phyloP scores from a whole-genome alignment of 1,284 basidiomycete genomes.

The Heterobasidion annosum region DNA sequence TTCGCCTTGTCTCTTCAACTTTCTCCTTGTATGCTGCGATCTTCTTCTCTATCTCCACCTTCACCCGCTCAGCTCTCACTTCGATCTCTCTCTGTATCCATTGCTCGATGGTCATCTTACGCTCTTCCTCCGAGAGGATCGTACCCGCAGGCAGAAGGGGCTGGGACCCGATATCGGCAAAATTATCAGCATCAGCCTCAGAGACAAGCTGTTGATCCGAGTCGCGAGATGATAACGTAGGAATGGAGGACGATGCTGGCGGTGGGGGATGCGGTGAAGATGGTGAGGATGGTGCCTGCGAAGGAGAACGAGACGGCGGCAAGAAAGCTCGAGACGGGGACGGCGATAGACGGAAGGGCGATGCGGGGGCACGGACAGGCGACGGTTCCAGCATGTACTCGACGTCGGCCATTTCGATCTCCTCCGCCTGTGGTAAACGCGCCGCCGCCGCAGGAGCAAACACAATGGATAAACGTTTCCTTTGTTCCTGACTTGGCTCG shows the following conservation, averaged over 20 bases:
- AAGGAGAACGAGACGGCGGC: neutral
- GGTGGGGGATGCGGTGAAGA: constrained; percentile 1
- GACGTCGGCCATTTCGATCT: neutral
- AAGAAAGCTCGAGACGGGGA: neutral
- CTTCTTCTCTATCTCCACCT: constrained; percentile 50
- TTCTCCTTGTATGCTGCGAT: constrained; percentile 47
- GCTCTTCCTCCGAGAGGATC: constrained; percentile 51
- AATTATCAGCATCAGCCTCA: constrained; percentile 1
- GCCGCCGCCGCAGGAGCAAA: neutral
- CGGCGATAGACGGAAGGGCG: neutral
- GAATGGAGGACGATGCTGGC: constrained; percentile 6
- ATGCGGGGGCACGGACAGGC: constrained; percentile 1
- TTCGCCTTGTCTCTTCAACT: constrained; percentile 46
- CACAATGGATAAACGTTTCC: neutral
- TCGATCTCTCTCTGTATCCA: constrained; percentile 68
- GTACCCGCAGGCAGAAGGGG: constrained; percentile 11
- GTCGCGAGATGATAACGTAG: constrained; percentile 1
- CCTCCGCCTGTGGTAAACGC: neutral
- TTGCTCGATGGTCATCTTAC: constrained; percentile 66
- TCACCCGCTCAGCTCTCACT: constrained; percentile 51
- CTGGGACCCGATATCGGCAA: constrained; percentile 9
- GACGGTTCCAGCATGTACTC: neutral
- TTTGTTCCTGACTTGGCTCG: neutral
- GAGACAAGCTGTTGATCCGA: constrained; percentile 1
- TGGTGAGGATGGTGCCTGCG: neutral